A percentile compares a stretch with the other conserved stretches of the same genome.
Evolutionary conservation across 371 early-diverging fungal genomes (phyloP).

Genomic region (Blakeslea trispora): DNA sequence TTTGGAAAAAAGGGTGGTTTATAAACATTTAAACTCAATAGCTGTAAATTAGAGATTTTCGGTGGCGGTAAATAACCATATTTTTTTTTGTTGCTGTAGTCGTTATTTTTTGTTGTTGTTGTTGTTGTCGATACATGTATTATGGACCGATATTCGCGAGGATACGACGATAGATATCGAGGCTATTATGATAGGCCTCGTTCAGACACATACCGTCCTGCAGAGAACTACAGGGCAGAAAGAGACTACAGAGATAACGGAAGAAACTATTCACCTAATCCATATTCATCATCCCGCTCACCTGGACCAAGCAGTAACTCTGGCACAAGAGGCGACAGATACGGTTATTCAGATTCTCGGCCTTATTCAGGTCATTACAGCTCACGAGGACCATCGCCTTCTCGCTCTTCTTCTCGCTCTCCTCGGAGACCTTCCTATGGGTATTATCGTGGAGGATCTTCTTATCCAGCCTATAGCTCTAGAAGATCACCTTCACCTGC

Average conservation of each 20-base stretch:
- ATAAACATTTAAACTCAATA: too few relatives aligned
- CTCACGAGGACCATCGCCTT: slow-evolving; percentile 31
- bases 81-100: not conserved
- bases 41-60: too few relatives aligned
- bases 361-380: slow-evolving; percentile 21
- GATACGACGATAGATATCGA: slow-evolving; percentile 51
- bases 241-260: slow-evolving; percentile 42
- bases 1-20: too few relatives aligned
- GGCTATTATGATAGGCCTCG: slow-evolving; percentile 48
- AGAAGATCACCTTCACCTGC: slow-evolving; percentile 37
- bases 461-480: slow-evolving; percentile 20
- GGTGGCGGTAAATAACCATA: too few relatives aligned
- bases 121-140: not conserved
- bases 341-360: slow-evolving; percentile 28
- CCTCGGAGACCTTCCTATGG: slow-evolving; percentile 40
- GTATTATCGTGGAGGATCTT: slow-evolving; percentile 32
- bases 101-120: not conserved
- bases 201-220: slow-evolving; percentile 47
- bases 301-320: slow-evolving; percentile 12
- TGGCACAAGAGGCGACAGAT: slow-evolving; percentile 11
- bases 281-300: slow-evolving; percentile 35
- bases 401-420: slow-evolving; percentile 37
- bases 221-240: slow-evolving; percentile 47
- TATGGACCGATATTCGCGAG: slow-evolving; percentile 48
- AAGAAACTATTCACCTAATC: slow-evolving; percentile 32